Percentiles rank a stretch among this genome's conserved stretches.
Evolutionary conservation across 2,329 filamentous ascomycete genomes (phyloP).

Genomic region (Diaporthe helianthi): DNA sequence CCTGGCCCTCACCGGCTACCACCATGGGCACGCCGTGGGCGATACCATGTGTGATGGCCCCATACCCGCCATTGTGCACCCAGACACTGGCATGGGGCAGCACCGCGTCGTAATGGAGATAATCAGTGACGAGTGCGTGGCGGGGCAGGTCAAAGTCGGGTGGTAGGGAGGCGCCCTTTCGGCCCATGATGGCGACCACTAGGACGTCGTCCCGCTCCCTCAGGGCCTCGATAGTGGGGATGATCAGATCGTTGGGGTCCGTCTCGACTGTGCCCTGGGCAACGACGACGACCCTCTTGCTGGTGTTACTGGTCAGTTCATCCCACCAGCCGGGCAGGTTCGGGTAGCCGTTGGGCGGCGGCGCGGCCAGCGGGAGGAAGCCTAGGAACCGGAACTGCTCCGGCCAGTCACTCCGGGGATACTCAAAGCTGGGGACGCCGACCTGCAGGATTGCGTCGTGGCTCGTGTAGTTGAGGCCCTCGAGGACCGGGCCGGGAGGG

Average conservation of each 20-base stretch:
- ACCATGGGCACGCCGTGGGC: slow-evolving; percentile 50
- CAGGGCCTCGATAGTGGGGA: slow-evolving; percentile 47
- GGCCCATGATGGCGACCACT: slow-evolving; percentile 47
- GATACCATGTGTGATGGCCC: slow-evolving; percentile 49
- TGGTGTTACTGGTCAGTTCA: slow-evolving; percentile 39
- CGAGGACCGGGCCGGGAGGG: slow-evolving; percentile 40
- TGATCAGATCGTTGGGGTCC: slow-evolving; percentile 46
- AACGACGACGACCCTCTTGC: slow-evolving; percentile 46
- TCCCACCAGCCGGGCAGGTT: slow-evolving; percentile 45
- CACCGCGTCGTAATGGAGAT: slow-evolving; percentile 48
- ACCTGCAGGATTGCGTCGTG: slow-evolving; percentile 47
- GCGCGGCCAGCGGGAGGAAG: slow-evolving; percentile 40
- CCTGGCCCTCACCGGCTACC: slow-evolving; percentile 49
- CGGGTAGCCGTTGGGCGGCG: slow-evolving; percentile 32
- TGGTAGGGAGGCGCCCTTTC: slow-evolving; percentile 42
- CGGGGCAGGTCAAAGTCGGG: slow-evolving; percentile 35
- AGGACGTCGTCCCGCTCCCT: slow-evolving; percentile 40
- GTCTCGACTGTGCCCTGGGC: slow-evolving; percentile 51
- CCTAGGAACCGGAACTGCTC: slow-evolving; percentile 45
- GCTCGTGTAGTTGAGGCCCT: slow-evolving; percentile 46
- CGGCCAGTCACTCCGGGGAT: slow-evolving; percentile 48
- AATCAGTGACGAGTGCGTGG: slow-evolving; percentile 47
- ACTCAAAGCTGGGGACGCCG: slow-evolving; percentile 48
- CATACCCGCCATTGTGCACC: slow-evolving; percentile 51
- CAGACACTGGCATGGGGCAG: slow-evolving; percentile 46